phyloP scores from a whole-genome alignment of 2,329 filamentous ascomycete species.

The Paecilomyces dactylethromorphus region DNA sequence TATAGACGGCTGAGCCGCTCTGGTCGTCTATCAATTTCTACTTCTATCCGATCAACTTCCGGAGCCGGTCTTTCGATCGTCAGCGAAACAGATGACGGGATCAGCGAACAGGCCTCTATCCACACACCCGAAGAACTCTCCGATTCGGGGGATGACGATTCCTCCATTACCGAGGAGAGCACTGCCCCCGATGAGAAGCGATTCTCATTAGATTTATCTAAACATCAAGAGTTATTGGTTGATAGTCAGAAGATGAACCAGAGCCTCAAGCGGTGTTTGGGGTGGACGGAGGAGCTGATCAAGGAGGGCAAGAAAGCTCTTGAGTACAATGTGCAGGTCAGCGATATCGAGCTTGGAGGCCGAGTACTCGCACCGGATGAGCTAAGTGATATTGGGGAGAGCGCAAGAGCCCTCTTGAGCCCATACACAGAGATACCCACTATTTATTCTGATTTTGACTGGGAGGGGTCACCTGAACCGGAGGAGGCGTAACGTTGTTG shows the following conservation, averaged over 20 bases:
- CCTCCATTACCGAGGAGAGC: conserved; percentile 28
- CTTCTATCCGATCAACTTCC: conserved; percentile 41
- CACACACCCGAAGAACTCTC: conserved; percentile 30
- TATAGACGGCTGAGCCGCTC: conserved; percentile 80
- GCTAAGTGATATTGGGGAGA: conserved; percentile 28
- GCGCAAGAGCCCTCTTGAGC: conserved; percentile 26
- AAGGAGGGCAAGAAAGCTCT: conserved; percentile 82
- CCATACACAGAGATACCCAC: conserved; percentile 15
- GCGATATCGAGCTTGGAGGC: conserved; percentile 75
- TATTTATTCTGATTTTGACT: conserved; percentile 13
- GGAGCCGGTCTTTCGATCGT: conserved; percentile 39
- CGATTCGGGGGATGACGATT: conserved; percentile 33
- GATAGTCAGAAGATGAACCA: conserved; percentile 95
- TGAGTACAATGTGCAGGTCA: conserved; percentile 70
- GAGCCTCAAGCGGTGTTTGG: conserved; percentile 80
- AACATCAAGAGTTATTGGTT: conserved; percentile 80
- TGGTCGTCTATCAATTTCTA: conserved; percentile 61
- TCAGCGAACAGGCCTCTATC: conserved; percentile 22
- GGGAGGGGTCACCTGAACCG: conserved; percentile 8
- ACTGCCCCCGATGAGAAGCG: conserved; percentile 67
- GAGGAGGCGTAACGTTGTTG: neutral
- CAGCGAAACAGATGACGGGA: conserved; percentile 36
- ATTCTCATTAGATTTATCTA: conserved; percentile 75
- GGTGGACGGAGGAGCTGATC: conserved; percentile 86
- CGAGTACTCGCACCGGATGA: conserved; percentile 70